These are phyloP conservation scores for Handroanthus guayacan DNA, from an alignment of 257 asterid species.

Conservation along the genomic window DNA sequence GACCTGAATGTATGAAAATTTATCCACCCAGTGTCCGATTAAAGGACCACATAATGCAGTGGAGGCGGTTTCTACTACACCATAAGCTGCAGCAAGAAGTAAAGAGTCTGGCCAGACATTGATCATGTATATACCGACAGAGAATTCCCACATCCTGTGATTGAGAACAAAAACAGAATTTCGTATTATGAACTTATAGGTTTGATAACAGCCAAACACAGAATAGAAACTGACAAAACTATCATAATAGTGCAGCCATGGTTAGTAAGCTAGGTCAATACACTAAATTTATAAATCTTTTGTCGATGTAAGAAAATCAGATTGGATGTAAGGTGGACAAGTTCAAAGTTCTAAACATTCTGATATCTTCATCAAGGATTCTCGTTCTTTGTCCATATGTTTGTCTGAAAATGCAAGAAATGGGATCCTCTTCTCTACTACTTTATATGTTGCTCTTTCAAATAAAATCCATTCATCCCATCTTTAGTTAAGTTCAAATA, in stretches of 20 bases:
- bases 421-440: neutral
- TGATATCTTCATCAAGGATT: neutral
- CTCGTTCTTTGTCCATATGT: neutral
- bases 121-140: slow-evolving; percentile 92
- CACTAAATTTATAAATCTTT: neutral
- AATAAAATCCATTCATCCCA: neutral
- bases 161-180: neutral
- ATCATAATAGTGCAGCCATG: no score
- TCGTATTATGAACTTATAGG: neutral
- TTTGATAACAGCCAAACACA: neutral
- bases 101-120: slow-evolving; percentile 85
- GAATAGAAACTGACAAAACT: no score
- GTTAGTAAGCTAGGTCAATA: no score
- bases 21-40: slow-evolving; percentile 76
- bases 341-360: slow-evolving; percentile 9
- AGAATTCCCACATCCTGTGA: slow-evolving; percentile 97
- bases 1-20: slow-evolving; percentile 67
- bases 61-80: slow-evolving; percentile 84
- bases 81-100: slow-evolving; percentile 85
- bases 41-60: slow-evolving; percentile 77
- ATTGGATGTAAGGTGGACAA: neutral
- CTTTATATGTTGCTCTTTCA: neutral
- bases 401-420: neutral
- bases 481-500: neutral
- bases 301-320: neutral